A percentile compares a stretch with the other conserved stretches of the same genome.
phyloP scores from a whole-genome alignment of 2,329 filamentous ascomycete species.

The Fusarium chuoi region DNA sequence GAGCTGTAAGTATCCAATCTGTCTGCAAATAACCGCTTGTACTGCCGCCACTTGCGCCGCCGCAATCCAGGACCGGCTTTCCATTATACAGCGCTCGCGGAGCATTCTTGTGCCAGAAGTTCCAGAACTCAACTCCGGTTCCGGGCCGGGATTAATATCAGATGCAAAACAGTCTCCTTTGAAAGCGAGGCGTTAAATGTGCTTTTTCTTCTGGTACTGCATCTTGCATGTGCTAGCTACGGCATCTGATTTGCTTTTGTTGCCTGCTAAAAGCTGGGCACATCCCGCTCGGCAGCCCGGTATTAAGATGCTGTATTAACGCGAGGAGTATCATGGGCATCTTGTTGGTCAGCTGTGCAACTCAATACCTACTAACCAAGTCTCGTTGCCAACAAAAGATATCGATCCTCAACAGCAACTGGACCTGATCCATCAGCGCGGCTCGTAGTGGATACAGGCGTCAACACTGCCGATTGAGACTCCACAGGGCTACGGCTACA shows the following conservation, averaged over 20 bases:
- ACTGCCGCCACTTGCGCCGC: constrained; percentile 3
- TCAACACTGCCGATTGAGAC: constrained; percentile 9
- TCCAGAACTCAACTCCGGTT: background rate
- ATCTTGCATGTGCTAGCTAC: background rate
- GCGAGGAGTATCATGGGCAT: background rate
- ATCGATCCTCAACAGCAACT: constrained; percentile 5
- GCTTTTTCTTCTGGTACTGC: background rate
- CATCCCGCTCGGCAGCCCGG: background rate
- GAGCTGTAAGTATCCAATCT: background rate
- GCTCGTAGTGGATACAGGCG: constrained; percentile 35
- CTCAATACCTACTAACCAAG: background rate
- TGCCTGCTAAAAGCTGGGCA: background rate
- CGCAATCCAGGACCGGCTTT: constrained; percentile 9
- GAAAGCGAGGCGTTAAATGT: background rate
- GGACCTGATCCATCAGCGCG: constrained; percentile 12
- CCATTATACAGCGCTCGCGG: background rate
- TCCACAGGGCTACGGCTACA: constrained; percentile 1
- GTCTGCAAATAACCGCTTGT: background rate
- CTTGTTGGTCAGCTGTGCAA: background rate
- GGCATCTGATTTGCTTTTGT: background rate
- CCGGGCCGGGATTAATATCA: constrained; percentile 23
- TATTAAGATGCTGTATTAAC: background rate
- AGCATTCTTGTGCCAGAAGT: background rate
- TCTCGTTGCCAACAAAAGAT: constrained; percentile 3
- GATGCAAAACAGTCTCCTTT: background rate